phyloP scores from a whole-genome alignment of 148 eudicot genomes.

The Camellia granthamiana region DNA sequence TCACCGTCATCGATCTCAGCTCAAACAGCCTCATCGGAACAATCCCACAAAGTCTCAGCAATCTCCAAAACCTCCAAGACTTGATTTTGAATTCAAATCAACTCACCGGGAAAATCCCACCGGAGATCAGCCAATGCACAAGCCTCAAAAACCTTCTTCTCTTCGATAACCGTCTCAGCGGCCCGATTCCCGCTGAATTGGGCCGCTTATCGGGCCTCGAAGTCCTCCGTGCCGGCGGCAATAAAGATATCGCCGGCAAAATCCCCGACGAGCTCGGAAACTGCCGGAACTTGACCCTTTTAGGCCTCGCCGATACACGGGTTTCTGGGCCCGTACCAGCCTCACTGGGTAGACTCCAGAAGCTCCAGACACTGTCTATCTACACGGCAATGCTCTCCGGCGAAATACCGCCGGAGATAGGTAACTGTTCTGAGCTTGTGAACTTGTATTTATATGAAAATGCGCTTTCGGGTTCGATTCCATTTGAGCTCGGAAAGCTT shows the following conservation, averaged over 20 bases:
- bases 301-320: slow-evolving; percentile 77
- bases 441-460: slow-evolving; percentile 66
- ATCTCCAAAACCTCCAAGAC: slow-evolving; percentile 48
- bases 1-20: slow-evolving; percentile 49
- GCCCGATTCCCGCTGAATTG: slow-evolving; percentile 55
- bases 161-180: slow-evolving; percentile 62
- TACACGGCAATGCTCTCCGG: slow-evolving; percentile 71
- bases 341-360: slow-evolving; percentile 50
- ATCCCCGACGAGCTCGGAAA: slow-evolving; percentile 63
- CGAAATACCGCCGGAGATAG: slow-evolving; percentile 59
- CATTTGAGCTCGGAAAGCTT: slow-evolving; percentile 56
- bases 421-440: slow-evolving; percentile 71
- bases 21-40: slow-evolving; percentile 53
- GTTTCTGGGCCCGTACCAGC: slow-evolving; percentile 65
- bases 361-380: slow-evolving; percentile 55
- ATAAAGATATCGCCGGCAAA: slow-evolving; percentile 57
- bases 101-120: slow-evolving; percentile 68
- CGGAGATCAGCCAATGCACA: slow-evolving; percentile 51
- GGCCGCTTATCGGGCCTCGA: slow-evolving; percentile 48
- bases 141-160: slow-evolving; percentile 47
- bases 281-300: slow-evolving; percentile 57
- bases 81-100: slow-evolving; percentile 69
- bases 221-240: slow-evolving; percentile 69
- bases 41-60: slow-evolving; percentile 55
- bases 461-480: slow-evolving; percentile 60